A percentile compares a stretch with the other conserved stretches of the same genome.
phyloP scores from a whole-genome alignment of 1,284 basidiomycete genomes.

The Moniliophthora roreri region DNA sequence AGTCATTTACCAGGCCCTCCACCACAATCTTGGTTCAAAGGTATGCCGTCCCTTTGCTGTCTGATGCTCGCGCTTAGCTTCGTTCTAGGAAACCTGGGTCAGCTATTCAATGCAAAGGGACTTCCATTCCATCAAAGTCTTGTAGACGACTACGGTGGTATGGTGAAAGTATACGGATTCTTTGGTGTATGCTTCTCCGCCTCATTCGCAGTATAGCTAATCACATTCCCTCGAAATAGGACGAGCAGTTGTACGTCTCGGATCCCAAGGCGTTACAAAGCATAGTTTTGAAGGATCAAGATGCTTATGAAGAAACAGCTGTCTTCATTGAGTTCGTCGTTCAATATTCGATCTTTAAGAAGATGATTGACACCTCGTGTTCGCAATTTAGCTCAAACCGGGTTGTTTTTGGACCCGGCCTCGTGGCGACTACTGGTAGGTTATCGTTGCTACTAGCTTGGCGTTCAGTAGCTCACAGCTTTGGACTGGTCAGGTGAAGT shows the following conservation, averaged over 20 bases:
- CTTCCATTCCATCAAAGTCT: slow-evolving; percentile 46
- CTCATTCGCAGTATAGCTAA: neutral
- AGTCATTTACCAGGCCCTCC: slow-evolving; percentile 31
- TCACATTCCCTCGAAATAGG: slow-evolving; percentile 22
- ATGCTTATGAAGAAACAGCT: slow-evolving; percentile 49
- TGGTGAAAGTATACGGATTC: slow-evolving; percentile 48
- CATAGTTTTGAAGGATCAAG: slow-evolving; percentile 47
- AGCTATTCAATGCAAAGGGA: slow-evolving; percentile 48
- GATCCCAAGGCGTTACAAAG: slow-evolving; percentile 47
- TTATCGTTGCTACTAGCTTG: slow-evolving; percentile 2
- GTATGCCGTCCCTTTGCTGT: slow-evolving; percentile 18
- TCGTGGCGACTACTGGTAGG: slow-evolving; percentile 27
- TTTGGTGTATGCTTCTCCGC: slow-evolving; percentile 43
- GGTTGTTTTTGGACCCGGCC: slow-evolving; percentile 36
- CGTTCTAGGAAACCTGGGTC: slow-evolving; percentile 43
- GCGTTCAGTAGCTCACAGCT: neutral
- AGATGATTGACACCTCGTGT: neutral
- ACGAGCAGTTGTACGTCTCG: slow-evolving; percentile 46
- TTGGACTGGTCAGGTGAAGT: slow-evolving; percentile 37
- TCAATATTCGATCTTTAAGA: neutral
- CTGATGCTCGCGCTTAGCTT: neutral
- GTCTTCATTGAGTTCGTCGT: slow-evolving; percentile 46
- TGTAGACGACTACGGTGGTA: slow-evolving; percentile 44
- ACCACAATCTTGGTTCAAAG: slow-evolving; percentile 39
- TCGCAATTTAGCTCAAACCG: slow-evolving; percentile 27